These are phyloP conservation scores for Blastobotrys peoriensis DNA, from an alignment of 805 yeast genomes.

Conservation along the genomic window DNA sequence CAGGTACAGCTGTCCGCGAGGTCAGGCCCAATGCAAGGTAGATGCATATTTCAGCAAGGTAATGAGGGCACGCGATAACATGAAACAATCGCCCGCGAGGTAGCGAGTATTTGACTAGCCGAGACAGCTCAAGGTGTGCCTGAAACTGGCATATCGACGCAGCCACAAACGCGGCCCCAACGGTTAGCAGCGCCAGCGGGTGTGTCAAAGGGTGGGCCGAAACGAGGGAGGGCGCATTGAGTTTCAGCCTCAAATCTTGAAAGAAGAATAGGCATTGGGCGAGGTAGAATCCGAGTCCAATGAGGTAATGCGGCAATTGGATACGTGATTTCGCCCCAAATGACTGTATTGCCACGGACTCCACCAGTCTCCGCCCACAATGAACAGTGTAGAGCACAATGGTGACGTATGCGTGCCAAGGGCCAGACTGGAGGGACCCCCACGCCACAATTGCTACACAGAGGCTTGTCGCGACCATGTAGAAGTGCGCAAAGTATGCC, in stretches of 20 bases:
- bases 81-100: conserved; percentile 42
- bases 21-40: conserved; percentile 33
- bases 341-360: conserved; percentile 41
- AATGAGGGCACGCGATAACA: conserved; percentile 53
- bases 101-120: conserved; percentile 45
- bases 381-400: conserved; percentile 34
- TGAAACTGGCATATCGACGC: conserved; percentile 41
- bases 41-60: conserved; percentile 50
- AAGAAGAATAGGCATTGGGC: conserved; percentile 11
- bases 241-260: neutral
- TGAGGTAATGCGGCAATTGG: conserved; percentile 53
- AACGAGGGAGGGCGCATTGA: neutral
- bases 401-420: conserved; percentile 2
- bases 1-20: conserved; percentile 14
- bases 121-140: conserved; percentile 46
- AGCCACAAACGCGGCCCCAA: conserved; percentile 29
- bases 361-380: conserved; percentile 43
- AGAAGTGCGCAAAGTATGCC: conserved; percentile 31
- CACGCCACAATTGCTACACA: neutral
- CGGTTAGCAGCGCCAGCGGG: conserved; percentile 3
- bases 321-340: conserved; percentile 39
- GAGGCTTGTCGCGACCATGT: conserved; percentile 17
- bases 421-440: neutral
- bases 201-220: neutral
- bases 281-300: conserved; percentile 48